Percentiles rank a stretch among this genome's conserved stretches.
These are phyloP conservation scores for Loxodes magnus DNA, from an alignment of 73 alveolate genomes.

Conservation along the genomic window DNA sequence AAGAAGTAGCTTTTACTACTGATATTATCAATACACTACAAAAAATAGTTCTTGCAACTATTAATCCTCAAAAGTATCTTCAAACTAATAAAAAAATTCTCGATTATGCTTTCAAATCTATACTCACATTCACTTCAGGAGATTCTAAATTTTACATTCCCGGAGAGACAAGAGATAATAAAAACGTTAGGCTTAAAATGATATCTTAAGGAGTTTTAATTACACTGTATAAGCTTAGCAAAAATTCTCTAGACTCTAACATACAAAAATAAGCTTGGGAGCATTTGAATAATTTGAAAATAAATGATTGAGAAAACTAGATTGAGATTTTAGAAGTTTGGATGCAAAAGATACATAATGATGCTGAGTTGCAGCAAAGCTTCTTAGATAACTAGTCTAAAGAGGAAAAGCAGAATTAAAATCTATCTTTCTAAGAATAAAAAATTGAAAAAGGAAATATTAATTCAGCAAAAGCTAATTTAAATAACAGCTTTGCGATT, in stretches of 20 bases:
- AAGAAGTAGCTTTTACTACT: no score
- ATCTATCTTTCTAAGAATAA: no score
- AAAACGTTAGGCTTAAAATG: background rate
- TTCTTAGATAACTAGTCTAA: background rate
- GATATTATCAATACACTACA: no score
- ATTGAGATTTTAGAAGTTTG: background rate
- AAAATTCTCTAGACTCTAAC: background rate
- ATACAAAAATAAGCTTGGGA: background rate
- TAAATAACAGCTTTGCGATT: no score
- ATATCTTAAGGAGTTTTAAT: background rate
- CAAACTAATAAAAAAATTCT: no score
- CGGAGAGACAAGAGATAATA: constrained; percentile 5
- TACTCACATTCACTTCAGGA: no score
- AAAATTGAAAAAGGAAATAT: no score
- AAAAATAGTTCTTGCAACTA: no score
- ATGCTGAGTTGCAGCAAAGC: background rate
- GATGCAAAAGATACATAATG: background rate
- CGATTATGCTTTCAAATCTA: no score
- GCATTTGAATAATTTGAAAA: background rate
- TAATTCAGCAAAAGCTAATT: no score
- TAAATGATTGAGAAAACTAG: background rate
- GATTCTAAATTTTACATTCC: constrained; percentile 5
- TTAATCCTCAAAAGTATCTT: no score
- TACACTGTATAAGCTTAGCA: background rate
- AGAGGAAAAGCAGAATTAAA: background rate